phyloP scores from a whole-genome alignment of 129 eudicot genomes.

The Cynara cardunculus region DNA sequence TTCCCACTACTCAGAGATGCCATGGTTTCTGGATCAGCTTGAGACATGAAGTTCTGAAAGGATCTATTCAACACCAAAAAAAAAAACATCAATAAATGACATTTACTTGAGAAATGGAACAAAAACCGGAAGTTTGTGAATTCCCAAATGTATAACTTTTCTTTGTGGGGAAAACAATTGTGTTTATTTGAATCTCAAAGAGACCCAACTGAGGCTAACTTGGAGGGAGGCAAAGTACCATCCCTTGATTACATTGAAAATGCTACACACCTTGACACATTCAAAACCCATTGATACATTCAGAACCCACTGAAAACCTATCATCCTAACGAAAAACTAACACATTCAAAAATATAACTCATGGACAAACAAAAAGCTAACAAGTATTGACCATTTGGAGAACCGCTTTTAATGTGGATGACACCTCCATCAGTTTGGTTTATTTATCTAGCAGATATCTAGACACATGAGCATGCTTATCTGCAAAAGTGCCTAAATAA shows the following conservation, averaged over 20 bases:
- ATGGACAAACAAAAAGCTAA: not conserved
- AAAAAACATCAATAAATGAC: constrained; percentile 1
- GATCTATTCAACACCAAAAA: constrained; percentile 41
- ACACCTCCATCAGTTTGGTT: too few relatives aligned
- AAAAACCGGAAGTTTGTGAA: not conserved
- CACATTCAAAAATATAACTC: not conserved
- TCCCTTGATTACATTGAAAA: not conserved
- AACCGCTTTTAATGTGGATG: not conserved
- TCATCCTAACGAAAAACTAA: not conserved
- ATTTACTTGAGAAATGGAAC: not conserved
- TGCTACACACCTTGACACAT: not conserved
- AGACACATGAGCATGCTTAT: too few relatives aligned
- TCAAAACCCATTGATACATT: not conserved
- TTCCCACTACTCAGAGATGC: constrained; percentile 63
- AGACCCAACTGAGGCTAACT: not conserved
- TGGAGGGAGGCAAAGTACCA: too few relatives aligned
- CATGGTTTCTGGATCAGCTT: constrained; percentile 74
- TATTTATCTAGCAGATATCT: too few relatives aligned
- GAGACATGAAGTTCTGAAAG: constrained; percentile 76
- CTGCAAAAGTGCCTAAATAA: too few relatives aligned
- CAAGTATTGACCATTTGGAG: not conserved
- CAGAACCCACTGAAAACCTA: not conserved
- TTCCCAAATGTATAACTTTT: not conserved
- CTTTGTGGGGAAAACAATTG: not conserved
- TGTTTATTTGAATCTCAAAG: not conserved